A percentile compares a stretch with the other conserved stretches of the same genome.
Evolutionary conservation across 164 flowering plant genomes (phyloP).

Genomic region (Piper betle): DNA sequence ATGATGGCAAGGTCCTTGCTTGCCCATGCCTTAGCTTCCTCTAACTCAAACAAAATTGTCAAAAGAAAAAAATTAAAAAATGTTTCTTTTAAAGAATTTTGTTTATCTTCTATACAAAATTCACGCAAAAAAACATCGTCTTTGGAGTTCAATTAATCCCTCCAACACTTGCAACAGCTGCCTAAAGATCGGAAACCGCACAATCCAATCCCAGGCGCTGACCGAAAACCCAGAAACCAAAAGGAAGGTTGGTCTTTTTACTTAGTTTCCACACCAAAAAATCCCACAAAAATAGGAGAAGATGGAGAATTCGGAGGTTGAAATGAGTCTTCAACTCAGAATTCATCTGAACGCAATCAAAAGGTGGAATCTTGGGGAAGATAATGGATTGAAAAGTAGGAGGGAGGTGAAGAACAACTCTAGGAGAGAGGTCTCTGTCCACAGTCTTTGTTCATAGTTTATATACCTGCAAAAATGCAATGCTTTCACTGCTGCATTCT

Average conservation of each 20-base stretch:
- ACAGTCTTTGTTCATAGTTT: neutral
- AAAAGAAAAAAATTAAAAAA: neutral
- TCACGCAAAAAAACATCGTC: neutral
- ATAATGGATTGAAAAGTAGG: neutral
- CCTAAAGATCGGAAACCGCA: neutral
- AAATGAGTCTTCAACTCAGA: neutral
- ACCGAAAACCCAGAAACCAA: neutral
- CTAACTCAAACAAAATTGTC: neutral
- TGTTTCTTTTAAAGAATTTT: neutral
- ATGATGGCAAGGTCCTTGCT: slow-evolving; percentile 3
- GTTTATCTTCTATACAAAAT: neutral
- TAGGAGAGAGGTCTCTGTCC: neutral
- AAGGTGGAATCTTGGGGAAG: neutral
- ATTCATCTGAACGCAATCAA: neutral
- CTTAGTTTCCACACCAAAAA: neutral
- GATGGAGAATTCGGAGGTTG: neutral
- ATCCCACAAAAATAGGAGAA: neutral
- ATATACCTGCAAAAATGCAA: neutral
- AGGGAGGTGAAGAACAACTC: neutral
- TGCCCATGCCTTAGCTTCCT: neutral
- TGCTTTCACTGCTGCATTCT: neutral
- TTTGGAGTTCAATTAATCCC: neutral
- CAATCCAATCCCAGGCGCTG: neutral
- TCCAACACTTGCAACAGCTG: neutral
- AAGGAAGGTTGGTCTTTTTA: neutral